Evolutionary conservation across 177 flowering plant species (phyloP).

Genomic region (Vitis hybrid): DNA sequence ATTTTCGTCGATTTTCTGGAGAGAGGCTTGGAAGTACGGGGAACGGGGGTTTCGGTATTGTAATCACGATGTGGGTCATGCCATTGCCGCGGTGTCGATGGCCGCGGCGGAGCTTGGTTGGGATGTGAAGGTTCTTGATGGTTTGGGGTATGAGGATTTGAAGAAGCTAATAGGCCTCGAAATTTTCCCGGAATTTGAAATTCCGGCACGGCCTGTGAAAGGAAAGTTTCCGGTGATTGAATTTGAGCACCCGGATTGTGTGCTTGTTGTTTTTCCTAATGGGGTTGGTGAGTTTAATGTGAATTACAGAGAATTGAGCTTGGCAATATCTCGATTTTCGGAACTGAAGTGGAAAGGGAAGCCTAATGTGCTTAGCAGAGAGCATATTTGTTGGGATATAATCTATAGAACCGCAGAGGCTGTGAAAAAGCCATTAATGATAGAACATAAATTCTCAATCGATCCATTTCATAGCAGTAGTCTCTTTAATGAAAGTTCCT

Average conservation of each 20-base stretch:
- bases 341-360: conserved; percentile 72
- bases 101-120: conserved; percentile 89
- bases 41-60: conserved; percentile 90
- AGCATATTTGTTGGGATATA: conserved; percentile 86
- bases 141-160: conserved; percentile 68
- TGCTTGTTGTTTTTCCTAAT: conserved; percentile 63
- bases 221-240: conserved; percentile 73
- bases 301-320: conserved; percentile 51
- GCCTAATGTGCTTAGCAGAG: conserved; percentile 78
- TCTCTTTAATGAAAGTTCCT: conserved; percentile 40
- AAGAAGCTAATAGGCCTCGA: conserved; percentile 69
- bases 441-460: conserved; percentile 19
- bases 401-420: conserved; percentile 80
- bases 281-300: conserved; percentile 41
- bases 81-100: conserved; percentile 68
- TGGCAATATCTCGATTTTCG: conserved; percentile 38
- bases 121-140: conserved; percentile 85
- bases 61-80: conserved; percentile 94
- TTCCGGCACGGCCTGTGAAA: conserved; percentile 51
- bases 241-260: conserved; percentile 90
- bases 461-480: conserved; percentile 47
- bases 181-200: conserved; percentile 26
- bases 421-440: conserved; percentile 64
- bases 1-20: conserved; percentile 83
- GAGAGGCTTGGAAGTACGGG: conserved; percentile 97